Base-by-base conservation (phyloP, 2,329 filamentous ascomycete species). In the Neofusicoccum umdonicola region DNA sequence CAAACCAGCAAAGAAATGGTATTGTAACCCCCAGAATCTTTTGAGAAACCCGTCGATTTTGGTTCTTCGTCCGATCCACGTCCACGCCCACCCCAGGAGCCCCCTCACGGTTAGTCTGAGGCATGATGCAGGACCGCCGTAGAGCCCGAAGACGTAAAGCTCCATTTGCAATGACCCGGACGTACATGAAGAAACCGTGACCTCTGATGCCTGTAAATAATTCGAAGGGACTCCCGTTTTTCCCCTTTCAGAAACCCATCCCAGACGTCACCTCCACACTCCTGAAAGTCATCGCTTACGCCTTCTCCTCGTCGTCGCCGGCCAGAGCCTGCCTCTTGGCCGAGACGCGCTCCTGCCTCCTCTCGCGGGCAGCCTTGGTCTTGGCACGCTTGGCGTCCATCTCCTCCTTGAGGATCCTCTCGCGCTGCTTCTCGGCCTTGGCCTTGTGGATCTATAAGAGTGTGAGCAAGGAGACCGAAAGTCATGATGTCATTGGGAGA, bases 301-400 rank as follows among this genome's bases (percentile, higher is more conserved):
- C 76, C 73, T 82, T 73, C 71, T 80, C 76, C 73, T 83, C 82
- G 66, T 81, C 87, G 78, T 93, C 92, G 80, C 85, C 92, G 77
- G 90, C 80, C 81, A 96, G 81, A 79, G 92, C 93, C 79, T 87
- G 90, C 82, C 93, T 89, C 94, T 99, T 99, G 82, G 90, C 89
- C 80, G 85, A 82, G 81, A 90, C 87, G 84, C 96, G 91, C 87
- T 97, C 92, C 84, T 89, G 84, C 90, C 95, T 95, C 87, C 95
- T 90, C 90, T 98, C 95, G 85, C 95, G 93, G 77, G 95, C 95
- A 80, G 95, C 95, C 93, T 97, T 98, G 89, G 93, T 98, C 93
- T 97, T 97, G 82, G 93, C 92, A 86, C 95, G 93, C 90, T 97
- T 98, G 87, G 91, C 92, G 82, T 98, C 95, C 95, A 99, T 99